Conservation (phyloP, 148 eudicot genomes). For the Bassia scoparia region DNA sequence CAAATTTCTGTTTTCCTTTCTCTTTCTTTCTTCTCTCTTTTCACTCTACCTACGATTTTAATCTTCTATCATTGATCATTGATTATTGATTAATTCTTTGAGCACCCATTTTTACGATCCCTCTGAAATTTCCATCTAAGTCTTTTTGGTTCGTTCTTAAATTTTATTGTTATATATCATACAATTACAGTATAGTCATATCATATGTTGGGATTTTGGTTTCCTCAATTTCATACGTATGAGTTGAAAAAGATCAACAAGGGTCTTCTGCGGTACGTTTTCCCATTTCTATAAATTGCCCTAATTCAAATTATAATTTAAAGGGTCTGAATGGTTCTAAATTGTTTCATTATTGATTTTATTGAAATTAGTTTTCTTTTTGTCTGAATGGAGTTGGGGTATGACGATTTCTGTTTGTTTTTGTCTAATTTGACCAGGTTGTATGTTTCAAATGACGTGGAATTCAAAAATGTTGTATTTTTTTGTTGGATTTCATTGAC, state of each 20-base stretch:
- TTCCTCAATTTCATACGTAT: background rate
- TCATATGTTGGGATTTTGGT: conserved; percentile 10
- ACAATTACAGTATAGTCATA: background rate
- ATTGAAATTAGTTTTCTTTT: background rate
- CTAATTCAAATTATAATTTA: background rate
- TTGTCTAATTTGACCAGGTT: conserved; percentile 27
- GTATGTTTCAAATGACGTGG: conserved; percentile 21
- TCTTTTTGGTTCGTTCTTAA: conserved; percentile 1
- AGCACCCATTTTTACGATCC: conserved; percentile 2
- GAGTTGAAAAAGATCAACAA: background rate
- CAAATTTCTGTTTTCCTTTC: conserved; percentile 1
- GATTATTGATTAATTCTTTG: conserved; percentile 17
- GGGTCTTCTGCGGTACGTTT: conserved; percentile 27
- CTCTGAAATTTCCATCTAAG: background rate
- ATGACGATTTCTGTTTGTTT: background rate
- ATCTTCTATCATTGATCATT: background rate
- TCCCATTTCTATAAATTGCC: background rate
- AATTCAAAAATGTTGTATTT: conserved; percentile 18
- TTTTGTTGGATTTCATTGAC: conserved; percentile 14
- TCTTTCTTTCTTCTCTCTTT: background rate
- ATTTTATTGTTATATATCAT: background rate
- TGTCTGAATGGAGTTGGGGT: background rate
- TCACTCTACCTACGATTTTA: background rate
- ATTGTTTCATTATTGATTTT: background rate
- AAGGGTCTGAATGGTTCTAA: background rate